phyloP scores from a whole-genome alignment of 371 early-diverging fungal species.

The Mortierella sp. region DNA sequence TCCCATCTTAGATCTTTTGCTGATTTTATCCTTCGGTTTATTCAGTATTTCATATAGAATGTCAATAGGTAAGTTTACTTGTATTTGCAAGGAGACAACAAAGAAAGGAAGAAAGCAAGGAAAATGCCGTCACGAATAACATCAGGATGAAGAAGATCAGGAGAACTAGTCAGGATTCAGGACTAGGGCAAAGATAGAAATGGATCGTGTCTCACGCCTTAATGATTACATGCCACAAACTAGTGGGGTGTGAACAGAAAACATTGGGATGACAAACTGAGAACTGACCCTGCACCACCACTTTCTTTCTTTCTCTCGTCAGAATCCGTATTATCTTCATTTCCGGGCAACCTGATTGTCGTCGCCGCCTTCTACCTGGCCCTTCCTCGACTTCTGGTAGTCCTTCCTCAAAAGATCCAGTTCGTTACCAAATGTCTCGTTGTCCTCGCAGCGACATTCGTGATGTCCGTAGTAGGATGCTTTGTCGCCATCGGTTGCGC shows the following conservation, averaged over 20 bases:
- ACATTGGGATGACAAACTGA: not conserved
- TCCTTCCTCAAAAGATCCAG: constrained; percentile 27
- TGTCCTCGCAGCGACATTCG: constrained; percentile 14
- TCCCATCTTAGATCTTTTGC: too few species aligned
- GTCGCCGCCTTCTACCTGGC: constrained; percentile 12
- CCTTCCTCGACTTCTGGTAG: constrained; percentile 25
- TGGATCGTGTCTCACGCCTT: too few species aligned
- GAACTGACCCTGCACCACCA: not conserved
- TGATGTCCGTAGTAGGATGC: constrained; percentile 43
- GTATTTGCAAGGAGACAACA: too few species aligned
- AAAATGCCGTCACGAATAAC: too few species aligned
- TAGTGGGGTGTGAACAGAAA: too few species aligned
- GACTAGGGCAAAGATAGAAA: too few species aligned
- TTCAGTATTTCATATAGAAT: constrained; percentile 1
- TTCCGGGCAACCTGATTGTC: constrained; percentile 5
- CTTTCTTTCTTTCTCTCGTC: not conserved
- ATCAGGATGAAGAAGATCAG: too few species aligned
- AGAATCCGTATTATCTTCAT: constrained; percentile 2
- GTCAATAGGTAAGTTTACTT: not conserved
- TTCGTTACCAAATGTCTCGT: constrained; percentile 27
- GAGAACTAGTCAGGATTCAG: too few species aligned
- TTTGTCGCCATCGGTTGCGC: constrained; percentile 30
- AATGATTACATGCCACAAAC: too few species aligned
- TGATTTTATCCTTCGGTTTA: too few species aligned
- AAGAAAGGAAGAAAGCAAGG: too few species aligned